Conservation (phyloP, 495 filamentous ascomycete species). For the Annulohypoxylon stygium region DNA sequence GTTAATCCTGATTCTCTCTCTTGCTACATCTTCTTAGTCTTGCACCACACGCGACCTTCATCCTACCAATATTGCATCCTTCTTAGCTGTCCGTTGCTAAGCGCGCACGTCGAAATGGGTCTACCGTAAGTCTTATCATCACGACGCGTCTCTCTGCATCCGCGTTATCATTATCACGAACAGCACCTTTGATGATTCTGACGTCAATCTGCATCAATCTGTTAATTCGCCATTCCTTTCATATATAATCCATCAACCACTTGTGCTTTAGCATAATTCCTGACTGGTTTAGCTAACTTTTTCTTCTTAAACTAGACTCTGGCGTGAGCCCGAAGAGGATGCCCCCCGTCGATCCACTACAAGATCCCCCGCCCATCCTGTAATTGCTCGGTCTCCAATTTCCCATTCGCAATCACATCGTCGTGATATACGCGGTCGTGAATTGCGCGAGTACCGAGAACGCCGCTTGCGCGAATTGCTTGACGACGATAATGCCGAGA, state of each 20-base stretch:
- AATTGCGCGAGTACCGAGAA: slow-evolving; percentile 37
- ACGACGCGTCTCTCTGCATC: slow-evolving; percentile 39
- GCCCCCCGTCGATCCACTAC: slow-evolving; percentile 66
- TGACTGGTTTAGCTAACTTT: slow-evolving; percentile 18
- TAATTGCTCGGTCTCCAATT: slow-evolving; percentile 78
- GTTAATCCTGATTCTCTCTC: neutral
- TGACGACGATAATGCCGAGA: neutral
- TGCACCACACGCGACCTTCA: neutral
- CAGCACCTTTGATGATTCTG: slow-evolving; percentile 1
- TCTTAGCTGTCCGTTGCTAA: slow-evolving; percentile 12
- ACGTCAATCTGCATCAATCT: slow-evolving; percentile 3
- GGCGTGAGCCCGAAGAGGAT: slow-evolving; percentile 68
- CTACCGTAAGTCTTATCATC: slow-evolving; percentile 74
- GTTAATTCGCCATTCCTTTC: neutral
- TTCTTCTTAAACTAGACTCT: slow-evolving; percentile 57
- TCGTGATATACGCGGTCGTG: slow-evolving; percentile 18
- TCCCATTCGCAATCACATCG: slow-evolving; percentile 76
- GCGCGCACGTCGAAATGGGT: slow-evolving; percentile 71
- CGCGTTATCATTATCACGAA: slow-evolving; percentile 16
- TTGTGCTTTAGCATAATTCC: slow-evolving; percentile 1
- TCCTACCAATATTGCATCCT: neutral
- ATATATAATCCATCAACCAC: neutral
- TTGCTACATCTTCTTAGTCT: neutral
- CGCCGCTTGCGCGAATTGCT: slow-evolving; percentile 37
- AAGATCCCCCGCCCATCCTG: slow-evolving; percentile 56